Evolutionary conservation across 2,329 filamentous ascomycete genomes (phyloP), one percentile per base, ranked within the genome.

Genomic region (Aspergillus aculeatus): DNA sequence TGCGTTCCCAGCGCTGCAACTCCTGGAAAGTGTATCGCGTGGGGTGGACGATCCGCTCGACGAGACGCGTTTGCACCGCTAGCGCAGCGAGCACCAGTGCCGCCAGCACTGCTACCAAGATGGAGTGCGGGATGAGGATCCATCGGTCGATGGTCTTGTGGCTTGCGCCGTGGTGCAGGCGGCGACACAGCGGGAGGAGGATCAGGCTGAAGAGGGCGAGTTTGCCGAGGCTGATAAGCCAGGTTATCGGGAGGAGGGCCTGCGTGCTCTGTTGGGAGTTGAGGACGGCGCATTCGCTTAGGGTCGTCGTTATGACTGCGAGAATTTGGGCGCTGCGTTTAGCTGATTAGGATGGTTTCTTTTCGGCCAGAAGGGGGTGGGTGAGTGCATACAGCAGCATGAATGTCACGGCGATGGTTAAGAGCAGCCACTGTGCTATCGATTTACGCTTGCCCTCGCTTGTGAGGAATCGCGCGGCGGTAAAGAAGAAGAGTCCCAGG

Each of bases 151-250:
- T 59, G 1, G 21, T 38, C 14, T 59, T 41, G 14, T 24, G 48
- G 6, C 54, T 38, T 31, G 50, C 44, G 4, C 60, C 55, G 5
- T 62, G 50, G n/a, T 63, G 47, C 10, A 65, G 60, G 5, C 63
- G 54, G 19, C 50, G 50, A 50, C 62, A 65, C 26, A 65, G 59
- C 3, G 63, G 60, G 48, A 64, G 47, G 26, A 65, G 56, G 51
- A 65, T 61, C 4, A 62, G 16, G 6, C 47, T 41, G 26, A 62
- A 47, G 12, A 65, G 48, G 1, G 50, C 19, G 47, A 58, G 59
- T 19, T 50, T 6, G 1, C 56, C 56, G 10, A 62, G 14, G 1
- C 5, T 23, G 32, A 26, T 7, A 24, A 65, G 54, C 63, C 63
- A 65, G 1, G 12, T 5, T 1, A 54, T 12, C 9, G 56, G 44